These are phyloP conservation scores for Amanita fuliginea DNA, from an alignment of 768 basidiomycete genomes.

Conservation along the genomic window DNA sequence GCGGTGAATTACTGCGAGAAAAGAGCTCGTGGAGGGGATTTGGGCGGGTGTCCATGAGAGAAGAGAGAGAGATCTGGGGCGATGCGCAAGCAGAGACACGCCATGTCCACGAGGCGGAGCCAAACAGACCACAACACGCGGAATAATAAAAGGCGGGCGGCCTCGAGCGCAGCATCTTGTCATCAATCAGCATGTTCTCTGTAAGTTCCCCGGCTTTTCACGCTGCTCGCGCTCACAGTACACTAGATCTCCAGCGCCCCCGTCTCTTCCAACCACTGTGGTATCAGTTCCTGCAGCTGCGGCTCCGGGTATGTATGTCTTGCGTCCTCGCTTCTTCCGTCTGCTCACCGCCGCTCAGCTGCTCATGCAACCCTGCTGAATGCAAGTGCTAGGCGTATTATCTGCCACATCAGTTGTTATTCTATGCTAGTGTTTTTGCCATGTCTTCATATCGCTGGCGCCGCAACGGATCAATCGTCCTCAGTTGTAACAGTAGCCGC, in stretches of 20 bases:
- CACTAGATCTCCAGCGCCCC: constrained; percentile 22
- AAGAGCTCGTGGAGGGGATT: constrained; percentile 38
- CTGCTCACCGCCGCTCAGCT: constrained; percentile 23
- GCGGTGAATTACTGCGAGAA: constrained; percentile 21
- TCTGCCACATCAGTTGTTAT: background rate
- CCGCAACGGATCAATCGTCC: constrained; percentile 55
- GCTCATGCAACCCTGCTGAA: constrained; percentile 46
- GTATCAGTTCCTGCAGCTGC: constrained; percentile 37
- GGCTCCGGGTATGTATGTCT: constrained; percentile 32
- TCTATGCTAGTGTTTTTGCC: constrained; percentile 7
- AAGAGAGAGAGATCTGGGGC: constrained; percentile 9
- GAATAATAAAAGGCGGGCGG: background rate
- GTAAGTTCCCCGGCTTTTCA: constrained; percentile 17
- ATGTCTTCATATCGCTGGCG: constrained; percentile 59
- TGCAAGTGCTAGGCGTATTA: constrained; percentile 47
- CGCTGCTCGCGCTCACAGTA: constrained; percentile 4
- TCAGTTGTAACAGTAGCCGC: constrained; percentile 42
- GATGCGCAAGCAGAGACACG: constrained; percentile 20
- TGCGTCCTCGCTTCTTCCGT: background rate
- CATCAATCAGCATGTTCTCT: constrained; percentile 23
- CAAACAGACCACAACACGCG: constrained; percentile 11
- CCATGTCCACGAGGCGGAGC: constrained; percentile 32
- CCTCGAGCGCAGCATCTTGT: background rate
- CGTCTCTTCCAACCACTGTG: constrained; percentile 32
- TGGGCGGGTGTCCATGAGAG: constrained; percentile 29